Conservation (phyloP, 2,329 filamentous ascomycete genomes). For the Trichoderma arundinaceum region DNA sequence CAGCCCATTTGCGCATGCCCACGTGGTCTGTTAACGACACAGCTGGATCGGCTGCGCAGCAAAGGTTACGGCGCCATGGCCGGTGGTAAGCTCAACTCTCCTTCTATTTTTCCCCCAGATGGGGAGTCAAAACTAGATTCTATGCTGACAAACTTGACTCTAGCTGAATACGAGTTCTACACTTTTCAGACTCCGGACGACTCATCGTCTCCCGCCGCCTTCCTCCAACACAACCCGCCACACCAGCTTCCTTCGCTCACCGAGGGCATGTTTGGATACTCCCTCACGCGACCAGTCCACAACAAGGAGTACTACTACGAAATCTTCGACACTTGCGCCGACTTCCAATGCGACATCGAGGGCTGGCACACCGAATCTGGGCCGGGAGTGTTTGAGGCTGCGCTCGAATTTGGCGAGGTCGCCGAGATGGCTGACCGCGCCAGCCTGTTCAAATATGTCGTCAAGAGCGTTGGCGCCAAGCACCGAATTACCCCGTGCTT, state of each 20-base stretch:
- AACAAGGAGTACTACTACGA: slow-evolving; percentile 94
- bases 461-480: slow-evolving; percentile 85
- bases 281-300: slow-evolving; percentile 81
- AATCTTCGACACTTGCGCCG: slow-evolving; percentile 78
- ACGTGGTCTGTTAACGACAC: slow-evolving; percentile 72
- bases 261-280: slow-evolving; percentile 96
- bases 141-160: background rate
- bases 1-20: slow-evolving; percentile 78
- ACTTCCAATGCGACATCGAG: slow-evolving; percentile 82
- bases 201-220: slow-evolving; percentile 71
- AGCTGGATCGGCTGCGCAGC: slow-evolving; percentile 68
- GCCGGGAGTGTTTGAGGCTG: slow-evolving; percentile 93
- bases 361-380: slow-evolving; percentile 96
- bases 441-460: slow-evolving; percentile 90
- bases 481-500: slow-evolving; percentile 96
- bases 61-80: slow-evolving; percentile 85
- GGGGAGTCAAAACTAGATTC: background rate
- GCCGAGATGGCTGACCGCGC: slow-evolving; percentile 90
- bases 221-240: slow-evolving; percentile 74
- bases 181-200: slow-evolving; percentile 76
- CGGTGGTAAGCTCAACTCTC: slow-evolving; percentile 67
- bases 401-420: slow-evolving; percentile 88
- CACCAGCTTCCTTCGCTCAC: slow-evolving; percentile 78
- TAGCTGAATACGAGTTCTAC: slow-evolving; percentile 95
- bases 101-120: background rate